These are phyloP conservation scores for Chalaropsis ovoidea DNA, from an alignment of 2,329 filamentous ascomycete species.

Conservation along the genomic window DNA sequence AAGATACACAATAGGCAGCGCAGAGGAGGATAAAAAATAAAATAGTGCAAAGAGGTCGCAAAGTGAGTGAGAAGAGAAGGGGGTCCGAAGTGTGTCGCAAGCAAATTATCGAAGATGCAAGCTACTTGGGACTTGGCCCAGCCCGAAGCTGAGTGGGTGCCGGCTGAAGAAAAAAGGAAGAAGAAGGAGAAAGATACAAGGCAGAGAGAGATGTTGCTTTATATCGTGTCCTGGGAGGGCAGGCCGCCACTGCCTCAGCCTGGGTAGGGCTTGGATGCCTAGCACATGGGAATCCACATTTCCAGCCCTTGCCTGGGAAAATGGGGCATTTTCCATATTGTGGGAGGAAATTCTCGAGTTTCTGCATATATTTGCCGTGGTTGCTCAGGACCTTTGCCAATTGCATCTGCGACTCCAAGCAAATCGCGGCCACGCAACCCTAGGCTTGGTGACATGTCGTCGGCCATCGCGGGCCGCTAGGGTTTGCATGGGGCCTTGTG, in stretches of 20 bases:
- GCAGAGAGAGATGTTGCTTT: not conserved
- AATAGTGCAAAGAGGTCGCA: too few relatives aligned
- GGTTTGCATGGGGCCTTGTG: not conserved
- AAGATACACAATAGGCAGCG: too few relatives aligned
- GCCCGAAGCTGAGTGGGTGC: not conserved
- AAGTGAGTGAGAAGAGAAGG: too few relatives aligned
- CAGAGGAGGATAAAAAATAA: too few relatives aligned
- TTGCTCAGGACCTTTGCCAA: not conserved
- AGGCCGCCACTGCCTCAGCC: not conserved
- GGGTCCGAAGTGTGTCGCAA: too few relatives aligned
- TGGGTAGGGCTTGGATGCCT: not conserved
- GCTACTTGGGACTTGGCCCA: not conserved
- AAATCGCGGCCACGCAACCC: not conserved
- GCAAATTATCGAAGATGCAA: not conserved
- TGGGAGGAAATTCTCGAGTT: not conserved
- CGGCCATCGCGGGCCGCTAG: not conserved
- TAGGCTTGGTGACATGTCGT: not conserved
- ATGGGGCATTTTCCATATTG: not conserved
- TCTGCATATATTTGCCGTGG: not conserved
- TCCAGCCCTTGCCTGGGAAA: not conserved
- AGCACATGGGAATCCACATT: not conserved
- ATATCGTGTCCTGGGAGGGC: too few relatives aligned
- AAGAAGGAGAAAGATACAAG: not conserved
- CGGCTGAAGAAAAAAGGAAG: not conserved
- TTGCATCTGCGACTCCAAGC: not conserved